Evolutionary conservation across 2,329 filamentous ascomycete genomes (phyloP).

Genomic region (Aspergillus jensenii): DNA sequence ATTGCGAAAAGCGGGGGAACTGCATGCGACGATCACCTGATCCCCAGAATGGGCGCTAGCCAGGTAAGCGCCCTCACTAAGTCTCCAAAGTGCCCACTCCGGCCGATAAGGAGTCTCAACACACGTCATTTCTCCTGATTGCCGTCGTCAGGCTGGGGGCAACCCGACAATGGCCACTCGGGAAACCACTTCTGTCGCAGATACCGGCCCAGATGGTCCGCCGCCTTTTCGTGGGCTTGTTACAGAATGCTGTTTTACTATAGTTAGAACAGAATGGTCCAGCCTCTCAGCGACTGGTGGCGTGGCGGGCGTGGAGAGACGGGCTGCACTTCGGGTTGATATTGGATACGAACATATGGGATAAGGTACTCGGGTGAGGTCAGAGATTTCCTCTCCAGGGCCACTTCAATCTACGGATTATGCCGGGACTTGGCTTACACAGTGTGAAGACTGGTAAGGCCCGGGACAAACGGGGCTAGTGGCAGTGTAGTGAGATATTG

Average conservation of each 20-base stretch:
- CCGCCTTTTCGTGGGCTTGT: neutral
- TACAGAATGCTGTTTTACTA: neutral
- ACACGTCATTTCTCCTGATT: conserved; percentile 18
- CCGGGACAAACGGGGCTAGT: neutral
- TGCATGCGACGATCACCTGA: conserved; percentile 27
- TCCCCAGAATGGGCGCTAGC: conserved; percentile 5
- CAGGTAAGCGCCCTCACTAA: conserved; percentile 11
- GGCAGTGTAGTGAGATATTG: neutral
- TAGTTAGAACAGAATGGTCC: neutral
- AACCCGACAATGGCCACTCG: neutral
- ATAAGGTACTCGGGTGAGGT: neutral
- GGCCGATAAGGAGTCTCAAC: conserved; percentile 6
- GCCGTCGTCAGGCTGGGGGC: neutral
- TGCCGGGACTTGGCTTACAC: neutral
- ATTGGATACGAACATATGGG: neutral
- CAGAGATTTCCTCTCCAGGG: neutral
- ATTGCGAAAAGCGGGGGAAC: conserved; percentile 11
- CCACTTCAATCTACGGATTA: neutral
- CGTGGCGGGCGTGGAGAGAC: conserved; percentile 16
- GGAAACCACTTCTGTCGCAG: neutral
- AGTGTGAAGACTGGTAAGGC: neutral
- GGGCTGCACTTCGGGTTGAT: neutral
- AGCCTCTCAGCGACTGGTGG: conserved; percentile 15
- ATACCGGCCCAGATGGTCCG: neutral
- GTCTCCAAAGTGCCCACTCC: conserved; percentile 6